phyloP scores from a whole-genome alignment of 768 basidiomycete genomes.

The Gymnopilus dilepis region DNA sequence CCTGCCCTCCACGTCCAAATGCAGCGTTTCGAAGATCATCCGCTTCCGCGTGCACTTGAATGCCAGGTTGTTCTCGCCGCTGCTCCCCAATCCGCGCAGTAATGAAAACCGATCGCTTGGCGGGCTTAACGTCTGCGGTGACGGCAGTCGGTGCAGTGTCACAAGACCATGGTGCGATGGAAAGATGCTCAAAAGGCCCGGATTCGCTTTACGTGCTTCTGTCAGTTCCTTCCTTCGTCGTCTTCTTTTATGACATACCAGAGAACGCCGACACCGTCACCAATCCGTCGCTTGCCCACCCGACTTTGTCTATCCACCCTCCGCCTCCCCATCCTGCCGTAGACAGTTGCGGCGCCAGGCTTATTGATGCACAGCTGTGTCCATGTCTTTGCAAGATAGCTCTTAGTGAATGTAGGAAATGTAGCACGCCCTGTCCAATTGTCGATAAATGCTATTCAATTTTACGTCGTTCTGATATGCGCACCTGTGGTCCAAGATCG shows the following conservation, averaged over 20 bases:
- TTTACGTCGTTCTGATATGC: constrained; percentile 23
- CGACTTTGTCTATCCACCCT: constrained; percentile 79
- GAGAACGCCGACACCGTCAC: constrained; percentile 80
- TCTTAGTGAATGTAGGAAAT: constrained; percentile 75
- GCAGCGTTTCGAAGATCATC: constrained; percentile 89
- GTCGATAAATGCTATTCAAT: constrained; percentile 4
- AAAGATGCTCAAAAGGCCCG: constrained; percentile 74
- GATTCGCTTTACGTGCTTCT: constrained; percentile 62
- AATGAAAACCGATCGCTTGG: constrained; percentile 84
- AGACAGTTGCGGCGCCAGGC: constrained; percentile 68
- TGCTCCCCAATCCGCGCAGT: constrained; percentile 76
- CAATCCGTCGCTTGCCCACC: constrained; percentile 79
- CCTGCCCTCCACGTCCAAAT: constrained; percentile 87
- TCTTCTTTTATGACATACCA: constrained; percentile 47
- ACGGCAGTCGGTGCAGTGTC: constrained; percentile 76
- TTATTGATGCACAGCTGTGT: constrained; percentile 69
- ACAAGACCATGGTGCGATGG: constrained; percentile 89
- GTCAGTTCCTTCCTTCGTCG: constrained; percentile 2
- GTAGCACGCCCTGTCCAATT: constrained; percentile 61
- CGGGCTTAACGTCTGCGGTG: constrained; percentile 72
- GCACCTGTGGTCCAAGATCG: constrained; percentile 60
- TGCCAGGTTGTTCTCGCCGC: constrained; percentile 95
- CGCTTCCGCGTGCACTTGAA: constrained; percentile 92
- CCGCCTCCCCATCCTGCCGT: constrained; percentile 60
- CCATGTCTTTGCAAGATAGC: constrained; percentile 59